phyloP scores from a whole-genome alignment of 2,329 filamentous ascomycete species.

The Alternaria longipes region DNA sequence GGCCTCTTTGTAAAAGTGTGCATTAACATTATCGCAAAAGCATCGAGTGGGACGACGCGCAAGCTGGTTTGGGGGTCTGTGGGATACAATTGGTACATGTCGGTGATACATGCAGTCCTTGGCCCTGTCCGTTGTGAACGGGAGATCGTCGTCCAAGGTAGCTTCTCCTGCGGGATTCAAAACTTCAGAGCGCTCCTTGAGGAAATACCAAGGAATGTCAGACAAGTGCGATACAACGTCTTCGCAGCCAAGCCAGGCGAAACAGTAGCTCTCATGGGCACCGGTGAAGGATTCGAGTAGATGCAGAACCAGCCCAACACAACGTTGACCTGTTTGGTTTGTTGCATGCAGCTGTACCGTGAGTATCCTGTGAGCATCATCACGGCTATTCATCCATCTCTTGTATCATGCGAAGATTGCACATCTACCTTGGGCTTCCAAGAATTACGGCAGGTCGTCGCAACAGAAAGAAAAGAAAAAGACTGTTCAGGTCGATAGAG shows the following conservation, averaged over 20 bases:
- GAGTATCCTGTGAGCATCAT: background rate
- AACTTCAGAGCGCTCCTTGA: background rate
- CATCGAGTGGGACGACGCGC: slow-evolving; percentile 13
- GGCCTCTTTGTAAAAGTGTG: slow-evolving; percentile 33
- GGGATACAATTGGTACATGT: background rate
- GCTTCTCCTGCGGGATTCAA: slow-evolving; percentile 3
- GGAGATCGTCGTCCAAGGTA: slow-evolving; percentile 16
- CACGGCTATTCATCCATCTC: background rate
- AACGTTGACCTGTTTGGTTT: background rate
- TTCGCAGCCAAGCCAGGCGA: slow-evolving; percentile 1
- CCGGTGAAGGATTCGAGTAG: background rate
- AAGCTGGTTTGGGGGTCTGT: background rate
- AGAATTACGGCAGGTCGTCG: background rate
- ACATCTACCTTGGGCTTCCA: background rate
- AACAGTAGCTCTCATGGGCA: background rate
- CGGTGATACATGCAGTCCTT: slow-evolving; percentile 6
- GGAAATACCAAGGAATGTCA: background rate
- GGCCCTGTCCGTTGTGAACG: slow-evolving; percentile 5
- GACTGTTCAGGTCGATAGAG: background rate
- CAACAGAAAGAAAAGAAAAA: background rate
- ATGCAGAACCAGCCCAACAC: background rate
- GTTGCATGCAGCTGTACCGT: background rate
- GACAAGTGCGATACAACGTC: background rate
- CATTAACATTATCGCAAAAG: slow-evolving; percentile 36
- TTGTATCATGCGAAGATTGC: background rate